Percentiles rank a stretch among this genome's conserved stretches.
These are phyloP conservation scores for Acrocalymma vagum DNA, from an alignment of 2,329 filamentous ascomycete species.

Conservation along the genomic window DNA sequence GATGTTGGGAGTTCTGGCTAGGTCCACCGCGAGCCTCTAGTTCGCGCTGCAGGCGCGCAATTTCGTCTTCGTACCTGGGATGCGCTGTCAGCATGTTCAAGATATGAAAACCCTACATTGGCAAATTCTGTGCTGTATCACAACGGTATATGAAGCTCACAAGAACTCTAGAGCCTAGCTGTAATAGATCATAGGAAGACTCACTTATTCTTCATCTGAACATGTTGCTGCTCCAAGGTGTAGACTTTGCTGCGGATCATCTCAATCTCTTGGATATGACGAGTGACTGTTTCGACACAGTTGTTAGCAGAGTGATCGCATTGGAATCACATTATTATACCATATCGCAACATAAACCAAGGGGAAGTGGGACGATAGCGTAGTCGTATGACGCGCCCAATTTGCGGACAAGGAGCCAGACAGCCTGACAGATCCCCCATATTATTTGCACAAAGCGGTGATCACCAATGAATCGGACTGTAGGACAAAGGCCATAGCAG, in stretches of 20 bases:
- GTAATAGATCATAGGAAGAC: conserved; percentile 41
- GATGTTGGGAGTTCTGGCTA: conserved; percentile 76
- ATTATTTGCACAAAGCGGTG: too few relatives aligned
- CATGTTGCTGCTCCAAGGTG: conserved; percentile 87
- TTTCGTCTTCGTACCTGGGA: conserved; percentile 91
- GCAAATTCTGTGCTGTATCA: conserved; percentile 10
- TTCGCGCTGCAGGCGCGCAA: conserved; percentile 84
- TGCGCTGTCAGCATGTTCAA: conserved; percentile 17
- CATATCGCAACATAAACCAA: too few relatives aligned
- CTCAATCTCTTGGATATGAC: conserved; percentile 94
- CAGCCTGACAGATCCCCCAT: too few relatives aligned
- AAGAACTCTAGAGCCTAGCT: too few relatives aligned
- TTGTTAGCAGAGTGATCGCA: too few relatives aligned
- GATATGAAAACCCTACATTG: neutral
- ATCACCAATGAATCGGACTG: too few relatives aligned
- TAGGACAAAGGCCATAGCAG: too few relatives aligned
- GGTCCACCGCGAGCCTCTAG: conserved; percentile 76
- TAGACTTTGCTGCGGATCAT: conserved; percentile 93
- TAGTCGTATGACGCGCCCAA: too few relatives aligned
- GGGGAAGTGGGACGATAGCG: too few relatives aligned
- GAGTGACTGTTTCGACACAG: conserved; percentile 69
- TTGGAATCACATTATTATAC: too few relatives aligned
- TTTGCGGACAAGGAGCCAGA: too few relatives aligned
- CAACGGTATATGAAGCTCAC: neutral
- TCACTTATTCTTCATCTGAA: conserved; percentile 90